Base-by-base conservation (phyloP, 768 basidiomycete species). In the Trametes meyenii region DNA sequence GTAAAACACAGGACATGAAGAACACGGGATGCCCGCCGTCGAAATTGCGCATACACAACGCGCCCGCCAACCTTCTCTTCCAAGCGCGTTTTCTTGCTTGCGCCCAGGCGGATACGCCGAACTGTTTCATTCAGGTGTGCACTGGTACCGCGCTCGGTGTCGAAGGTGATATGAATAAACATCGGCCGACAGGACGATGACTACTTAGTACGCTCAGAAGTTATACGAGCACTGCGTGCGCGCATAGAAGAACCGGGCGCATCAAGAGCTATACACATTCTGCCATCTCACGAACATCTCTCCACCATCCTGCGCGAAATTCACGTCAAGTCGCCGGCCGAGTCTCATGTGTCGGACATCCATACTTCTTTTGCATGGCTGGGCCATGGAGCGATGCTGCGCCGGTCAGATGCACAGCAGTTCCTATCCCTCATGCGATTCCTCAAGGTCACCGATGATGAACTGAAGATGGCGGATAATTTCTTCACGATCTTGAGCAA, bases 391-490 rank as follows among this genome's bases (percentile, higher is more conserved):
- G 71, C 85, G 6, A 78, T 89, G 56, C 70, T 89, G 58, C 74
- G 66, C 59, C 77, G 76, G 50, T 75, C 77, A 19, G 71, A 73
- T 55, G 80, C 76, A 16, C 70, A 73, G 16, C 74, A 76, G 17
- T 89, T 87, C 67, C 70, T 88, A 17, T 69, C 72, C 14, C 76
- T 88, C 44, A 69, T 88, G 64, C 58, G 74, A 4, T 35, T 55
- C 19, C 71, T 87, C 38, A 76, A 81, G 38, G 71, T 78, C 40
- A 76, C 83, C 0, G 70, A 77, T 3, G 82, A 83, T 39, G 80
- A 86, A 63, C 73, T 78, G 66, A 78, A 81, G 64, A 88, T 87
- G 86, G 85, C 87, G 3, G 88, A 89, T 68, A 89, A 89, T 62
- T 88, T 87, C 65, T 89, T 82, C 67, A 77, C 85, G 1, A 74